Evolutionary conservation across 306 rosid genomes (phyloP), one percentile per base, ranked within the genome.

Genomic region (Mimosa pudica): DNA sequence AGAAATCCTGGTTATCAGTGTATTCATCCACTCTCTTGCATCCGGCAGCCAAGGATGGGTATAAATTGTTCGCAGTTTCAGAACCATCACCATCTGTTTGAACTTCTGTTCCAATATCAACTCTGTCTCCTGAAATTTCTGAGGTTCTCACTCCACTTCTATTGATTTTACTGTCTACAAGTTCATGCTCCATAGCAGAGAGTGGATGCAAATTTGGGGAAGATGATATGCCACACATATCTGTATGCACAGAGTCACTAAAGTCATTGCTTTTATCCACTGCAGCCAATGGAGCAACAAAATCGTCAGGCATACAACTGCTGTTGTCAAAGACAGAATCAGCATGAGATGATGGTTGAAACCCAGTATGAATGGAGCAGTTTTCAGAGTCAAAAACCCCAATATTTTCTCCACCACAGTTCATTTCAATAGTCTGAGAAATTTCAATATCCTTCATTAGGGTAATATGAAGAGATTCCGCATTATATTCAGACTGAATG

Each of bases 341-440:
- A 55, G 78, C 69, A 55, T 78, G 55, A 63, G 88, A 76, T 66
- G 88, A 74, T 46, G 81, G 60, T 68, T 87, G 89, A 54, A 75
- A 79, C 82, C 80, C 89, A 66, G 79, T 84, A 68, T 35, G 84
- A 75, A 61, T 47, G 51, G 84, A 76, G 84, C 71, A 76, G 70
- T 86, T 85, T 62, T 81, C 88, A 30, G 75, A 82, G 82, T 74
- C 82, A 76, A 88, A 80, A 75, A 73, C 79, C 81, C 82, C 87
- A 62, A 70, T 11, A 58, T 81, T 84, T 76, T 76, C 86, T 10
- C 68, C 81, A 69, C 68, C 90, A 75, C 67, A 80, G 79, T 85
- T 92, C 77, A 83, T 76, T 86, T 85, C 87, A 77, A 80, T 87
- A 42, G 80, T 79, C 75, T 82, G 89, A 38, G 84, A 85, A 82